These are phyloP conservation scores for Cylindrotheca closterium DNA, from an alignment of 108 stramenopile genomes.

Conservation along the genomic window DNA sequence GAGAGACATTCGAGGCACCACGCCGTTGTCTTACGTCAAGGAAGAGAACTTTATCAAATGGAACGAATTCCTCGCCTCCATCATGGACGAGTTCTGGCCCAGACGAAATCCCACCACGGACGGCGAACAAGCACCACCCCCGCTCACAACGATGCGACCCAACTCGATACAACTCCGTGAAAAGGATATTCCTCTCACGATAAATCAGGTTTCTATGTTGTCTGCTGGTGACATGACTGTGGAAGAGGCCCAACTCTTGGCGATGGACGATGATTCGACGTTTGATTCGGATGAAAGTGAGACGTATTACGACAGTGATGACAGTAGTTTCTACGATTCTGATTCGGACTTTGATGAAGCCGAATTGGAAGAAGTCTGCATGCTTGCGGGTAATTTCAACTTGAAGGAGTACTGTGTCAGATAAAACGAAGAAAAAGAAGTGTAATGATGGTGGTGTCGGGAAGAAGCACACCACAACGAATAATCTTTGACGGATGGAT, in stretches of 20 bases:
- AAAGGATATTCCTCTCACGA: conserved; percentile 17
- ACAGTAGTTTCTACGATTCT: not conserved
- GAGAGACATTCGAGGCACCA: conserved; percentile 56
- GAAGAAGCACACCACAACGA: too few species aligned
- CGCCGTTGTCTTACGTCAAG: conserved; percentile 69
- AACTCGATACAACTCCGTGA: conserved; percentile 34
- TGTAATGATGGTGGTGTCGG: too few species aligned
- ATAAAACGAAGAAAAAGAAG: not conserved
- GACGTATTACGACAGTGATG: not conserved
- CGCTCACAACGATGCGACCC: conserved; percentile 19
- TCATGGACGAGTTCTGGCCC: conserved; percentile 58
- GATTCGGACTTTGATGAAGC: conserved; percentile 9
- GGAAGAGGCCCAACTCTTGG: conserved; percentile 29
- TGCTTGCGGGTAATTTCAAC: conserved; percentile 4
- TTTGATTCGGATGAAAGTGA: conserved; percentile 3
- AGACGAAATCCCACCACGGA: conserved; percentile 22
- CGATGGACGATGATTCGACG: conserved; percentile 7
- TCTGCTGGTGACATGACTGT: conserved; percentile 25
- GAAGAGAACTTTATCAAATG: conserved; percentile 63
- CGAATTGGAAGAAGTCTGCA: conserved; percentile 15
- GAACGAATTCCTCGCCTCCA: conserved; percentile 50
- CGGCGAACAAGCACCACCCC: conserved; percentile 26
- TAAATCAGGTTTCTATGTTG: conserved; percentile 27
- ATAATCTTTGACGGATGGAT: too few species aligned
- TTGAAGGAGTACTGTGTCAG: not conserved